phyloP scores from a whole-genome alignment of 2,329 filamentous ascomycete species.

The Trichoderma asperellum region DNA sequence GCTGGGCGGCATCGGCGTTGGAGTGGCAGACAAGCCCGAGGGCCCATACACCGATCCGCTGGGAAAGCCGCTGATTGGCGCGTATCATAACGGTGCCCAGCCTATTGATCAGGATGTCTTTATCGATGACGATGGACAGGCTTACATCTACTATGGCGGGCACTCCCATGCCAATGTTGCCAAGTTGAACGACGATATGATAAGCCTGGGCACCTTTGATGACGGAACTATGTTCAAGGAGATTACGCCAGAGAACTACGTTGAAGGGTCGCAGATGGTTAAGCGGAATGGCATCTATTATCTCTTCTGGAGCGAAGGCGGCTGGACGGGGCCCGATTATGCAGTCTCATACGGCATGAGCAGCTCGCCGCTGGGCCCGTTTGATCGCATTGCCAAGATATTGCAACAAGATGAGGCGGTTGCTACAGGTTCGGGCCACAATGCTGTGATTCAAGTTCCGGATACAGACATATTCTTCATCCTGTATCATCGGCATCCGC shows the following conservation, averaged over 20 bases:
- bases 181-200: conserved; percentile 47
- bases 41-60: conserved; percentile 44
- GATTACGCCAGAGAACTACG: conserved; percentile 49
- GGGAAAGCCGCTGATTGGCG: conserved; percentile 41
- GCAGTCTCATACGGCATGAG: conserved; percentile 51
- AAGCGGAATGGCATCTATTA: conserved; percentile 51
- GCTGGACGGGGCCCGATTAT: conserved; percentile 54
- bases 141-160: conserved; percentile 49
- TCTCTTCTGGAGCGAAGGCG: conserved; percentile 53
- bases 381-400: conserved; percentile 46
- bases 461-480: conserved; percentile 54
- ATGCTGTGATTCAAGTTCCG: conserved; percentile 50
- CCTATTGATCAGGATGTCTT: conserved; percentile 49
- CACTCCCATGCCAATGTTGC: conserved; percentile 47
- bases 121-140: conserved; percentile 49
- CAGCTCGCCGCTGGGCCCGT: conserved; percentile 46
- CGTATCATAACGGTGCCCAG: conserved; percentile 51
- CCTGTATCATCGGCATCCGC: conserved; percentile 50
- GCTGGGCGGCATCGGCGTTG: conserved; percentile 47
- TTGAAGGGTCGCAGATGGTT: conserved; percentile 48
- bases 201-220: conserved; percentile 47
- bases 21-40: conserved; percentile 40
- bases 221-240: conserved; percentile 47
- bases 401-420: conserved; percentile 47
- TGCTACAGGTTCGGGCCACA: conserved; percentile 51